Conservation (phyloP, 106 monocot genomes). For the Acorus gramineus region DNA sequence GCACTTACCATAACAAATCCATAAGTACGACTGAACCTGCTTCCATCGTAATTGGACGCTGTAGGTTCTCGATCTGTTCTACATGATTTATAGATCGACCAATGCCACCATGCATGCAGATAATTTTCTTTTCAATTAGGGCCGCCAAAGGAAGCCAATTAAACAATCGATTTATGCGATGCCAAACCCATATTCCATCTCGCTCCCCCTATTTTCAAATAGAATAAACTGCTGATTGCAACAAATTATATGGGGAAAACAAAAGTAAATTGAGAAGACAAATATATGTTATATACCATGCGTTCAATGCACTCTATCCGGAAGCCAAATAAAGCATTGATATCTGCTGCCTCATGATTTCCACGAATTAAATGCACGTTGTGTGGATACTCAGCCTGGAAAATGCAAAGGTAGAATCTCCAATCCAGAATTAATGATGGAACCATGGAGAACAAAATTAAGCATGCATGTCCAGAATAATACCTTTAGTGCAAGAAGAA, state of each 20-base stretch:
- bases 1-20: constrained; percentile 80
- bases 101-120: constrained; percentile 99
- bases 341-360: constrained; percentile 99
- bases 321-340: constrained; percentile 98
- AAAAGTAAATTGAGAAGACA: background rate
- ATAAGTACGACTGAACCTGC: constrained; percentile 28
- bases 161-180: constrained; percentile 85
- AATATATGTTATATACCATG: constrained; percentile 41
- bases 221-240: no score
- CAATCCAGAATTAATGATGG: no score
- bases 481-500: constrained; percentile 98
- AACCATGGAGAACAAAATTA: background rate
- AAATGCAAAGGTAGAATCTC: background rate
- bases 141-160: constrained; percentile 99
- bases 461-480: background rate
- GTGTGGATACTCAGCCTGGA: no score
- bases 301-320: constrained; percentile 99
- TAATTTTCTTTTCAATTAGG: constrained; percentile 94
- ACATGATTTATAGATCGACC: constrained; percentile 51
- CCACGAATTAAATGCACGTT: background rate
- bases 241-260: no score
- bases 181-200: constrained; percentile 33
- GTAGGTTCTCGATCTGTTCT: no score
- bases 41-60: constrained; percentile 28
- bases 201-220: no score